Conservation (phyloP, 2,329 filamentous ascomycete genomes). For the Rhynchosporium agropyri region DNA sequence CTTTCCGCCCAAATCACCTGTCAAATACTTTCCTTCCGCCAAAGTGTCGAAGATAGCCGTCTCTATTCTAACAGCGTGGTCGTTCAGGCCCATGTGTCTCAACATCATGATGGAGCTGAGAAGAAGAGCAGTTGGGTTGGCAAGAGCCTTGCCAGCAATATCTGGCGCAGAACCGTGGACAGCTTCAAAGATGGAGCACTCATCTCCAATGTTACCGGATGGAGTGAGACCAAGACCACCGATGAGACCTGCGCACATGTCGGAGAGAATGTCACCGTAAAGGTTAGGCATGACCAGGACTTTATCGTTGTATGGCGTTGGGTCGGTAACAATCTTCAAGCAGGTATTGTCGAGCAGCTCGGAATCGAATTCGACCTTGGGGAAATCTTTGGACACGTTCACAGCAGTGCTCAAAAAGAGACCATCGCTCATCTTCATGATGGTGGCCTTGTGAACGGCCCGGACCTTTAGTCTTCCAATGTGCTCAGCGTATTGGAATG, state of each 20-base stretch:
- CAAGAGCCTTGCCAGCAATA: constrained; percentile 92
- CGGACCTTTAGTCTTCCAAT: constrained; percentile 96
- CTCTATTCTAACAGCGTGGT: constrained; percentile 87
- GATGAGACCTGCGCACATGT: constrained; percentile 99
- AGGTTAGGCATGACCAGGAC: constrained; percentile 98
- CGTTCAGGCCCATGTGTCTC: constrained; percentile 91
- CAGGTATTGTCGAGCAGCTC: constrained; percentile 99
- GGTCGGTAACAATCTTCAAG: constrained; percentile 98
- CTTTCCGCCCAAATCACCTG: constrained; percentile 94
- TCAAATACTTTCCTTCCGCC: constrained; percentile 93
- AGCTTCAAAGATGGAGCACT: constrained; percentile 99
- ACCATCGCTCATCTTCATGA: constrained; percentile 99
- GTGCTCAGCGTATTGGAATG: constrained; percentile 95
- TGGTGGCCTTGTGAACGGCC: constrained; percentile 98
- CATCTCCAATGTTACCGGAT: constrained; percentile 97
- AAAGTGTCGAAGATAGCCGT: constrained; percentile 93
- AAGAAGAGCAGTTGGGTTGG: constrained; percentile 95
- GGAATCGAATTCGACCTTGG: constrained; percentile 91
- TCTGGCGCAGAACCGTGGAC: constrained; percentile 97
- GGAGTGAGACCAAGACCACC: constrained; percentile 96
- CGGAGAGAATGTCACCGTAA: constrained; percentile 98
- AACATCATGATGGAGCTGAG: constrained; percentile 99
- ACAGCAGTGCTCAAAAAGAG: constrained; percentile 90
- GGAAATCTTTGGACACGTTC: constrained; percentile 92
- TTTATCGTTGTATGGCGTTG: constrained; percentile 97